Evolutionary conservation across 108 stramenopile species (phyloP).

Genomic region (Pseudonitzschia pungens): DNA sequence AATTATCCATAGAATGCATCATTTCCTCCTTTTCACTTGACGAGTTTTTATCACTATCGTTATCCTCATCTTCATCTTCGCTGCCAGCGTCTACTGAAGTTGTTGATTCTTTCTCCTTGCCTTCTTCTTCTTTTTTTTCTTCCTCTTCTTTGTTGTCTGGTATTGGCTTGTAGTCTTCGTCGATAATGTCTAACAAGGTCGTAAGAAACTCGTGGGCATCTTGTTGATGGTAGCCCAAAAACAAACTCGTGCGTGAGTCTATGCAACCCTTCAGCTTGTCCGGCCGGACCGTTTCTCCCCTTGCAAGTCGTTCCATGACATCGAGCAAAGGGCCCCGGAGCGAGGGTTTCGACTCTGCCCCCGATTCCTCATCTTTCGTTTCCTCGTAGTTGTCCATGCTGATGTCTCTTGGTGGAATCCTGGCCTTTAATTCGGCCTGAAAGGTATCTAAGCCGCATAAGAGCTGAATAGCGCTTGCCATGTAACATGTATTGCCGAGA

Average conservation of each 20-base stretch:
- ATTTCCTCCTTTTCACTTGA: neutral
- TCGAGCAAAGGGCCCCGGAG: constrained; percentile 29
- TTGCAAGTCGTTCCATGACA: constrained; percentile 24
- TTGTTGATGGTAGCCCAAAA: constrained; percentile 58
- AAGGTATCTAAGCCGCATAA: constrained; percentile 39
- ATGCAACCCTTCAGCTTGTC: constrained; percentile 42
- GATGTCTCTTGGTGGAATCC: constrained; percentile 4
- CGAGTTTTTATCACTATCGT: neutral
- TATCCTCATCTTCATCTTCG: no score
- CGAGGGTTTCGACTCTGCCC: neutral
- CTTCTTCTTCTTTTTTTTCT: neutral
- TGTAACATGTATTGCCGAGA: constrained; percentile 85
- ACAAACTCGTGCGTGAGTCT: constrained; percentile 46
- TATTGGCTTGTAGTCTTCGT: constrained; percentile 54
- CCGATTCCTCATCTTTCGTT: neutral
- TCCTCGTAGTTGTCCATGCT: neutral
- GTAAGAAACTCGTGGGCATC: constrained; percentile 70
- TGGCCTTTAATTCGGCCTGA: constrained; percentile 1
- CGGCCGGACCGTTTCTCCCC: constrained; percentile 40
- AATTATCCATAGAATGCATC: neutral
- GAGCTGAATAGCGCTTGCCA: constrained; percentile 76
- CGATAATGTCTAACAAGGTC: constrained; percentile 54
- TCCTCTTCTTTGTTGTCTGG: constrained; percentile 14
- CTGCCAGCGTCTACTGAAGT: neutral
- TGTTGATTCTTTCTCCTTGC: constrained; percentile 15